Evolutionary conservation across 371 early-diverging fungal genomes (phyloP), one percentile per base, ranked within the genome.

Genomic region (Zychaea mexicana): DNA sequence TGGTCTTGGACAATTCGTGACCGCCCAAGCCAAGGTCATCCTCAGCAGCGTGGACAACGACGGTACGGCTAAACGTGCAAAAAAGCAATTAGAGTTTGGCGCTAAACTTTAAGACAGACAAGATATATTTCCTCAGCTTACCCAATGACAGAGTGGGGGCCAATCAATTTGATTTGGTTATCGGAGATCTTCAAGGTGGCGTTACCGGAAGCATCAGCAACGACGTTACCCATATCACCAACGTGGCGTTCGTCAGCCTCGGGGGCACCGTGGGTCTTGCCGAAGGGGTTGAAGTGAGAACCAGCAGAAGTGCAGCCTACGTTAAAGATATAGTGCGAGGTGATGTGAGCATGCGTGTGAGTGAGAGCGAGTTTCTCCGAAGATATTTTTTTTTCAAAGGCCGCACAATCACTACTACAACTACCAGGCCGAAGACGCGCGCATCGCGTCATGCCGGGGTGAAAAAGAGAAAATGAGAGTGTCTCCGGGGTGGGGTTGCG

Each of bases 141-240:
- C 85, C 93, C 92, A 66, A 96, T 85, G 72, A 94, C 81, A 71
- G 88, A 88, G 77, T 87, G 81, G 60, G 81, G 84, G 68, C 96
- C 95, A 67, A 87, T 87, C 73, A 95, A 87, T 72, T 88, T 87
- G 68, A 94, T 71, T 72, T 84, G 84, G 36, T 61, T 58, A 73
- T 96, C 96, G 38, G 76, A 64, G 62, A 84, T 57, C 68, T 80
- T 74, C 73, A 88, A 70, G 57, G 79, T 79, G 63, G 88, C 88
- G 39, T 72, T 81, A 56, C 93, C 92, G 61, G 79, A 67, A 2
- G 71, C 76, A 53, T 73, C 71, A 26, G 88, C 93, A 26, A 57
- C 69, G 55, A 94, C 68, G 85, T 95, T 95, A 63, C 95, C 96
- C 68, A 96, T 88, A 71, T 96, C 95, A 69, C 95, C 95, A 61